Conservation (phyloP, 2,329 filamentous ascomycete genomes). For the Fusarium brevicatenulatum region DNA sequence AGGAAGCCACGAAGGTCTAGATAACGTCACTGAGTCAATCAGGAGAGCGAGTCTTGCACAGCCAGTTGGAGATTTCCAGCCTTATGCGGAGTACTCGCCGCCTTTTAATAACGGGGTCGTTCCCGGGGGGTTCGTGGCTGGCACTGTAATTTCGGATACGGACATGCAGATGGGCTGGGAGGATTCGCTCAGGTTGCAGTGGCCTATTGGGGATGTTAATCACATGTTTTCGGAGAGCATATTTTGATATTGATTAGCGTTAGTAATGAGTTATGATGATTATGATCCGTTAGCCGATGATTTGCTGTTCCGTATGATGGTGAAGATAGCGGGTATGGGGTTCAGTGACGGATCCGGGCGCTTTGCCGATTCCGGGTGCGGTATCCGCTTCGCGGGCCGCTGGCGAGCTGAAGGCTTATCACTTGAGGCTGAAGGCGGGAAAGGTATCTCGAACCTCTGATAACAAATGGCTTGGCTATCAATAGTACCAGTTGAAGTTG, state of each 20-base stretch:
- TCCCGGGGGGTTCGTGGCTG: not conserved
- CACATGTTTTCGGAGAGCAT: conserved; percentile 32
- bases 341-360: not conserved
- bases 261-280: not conserved
- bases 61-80: not conserved
- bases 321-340: not conserved
- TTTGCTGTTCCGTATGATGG: not conserved
- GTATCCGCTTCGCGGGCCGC: conserved; percentile 2
- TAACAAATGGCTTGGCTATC: not conserved
- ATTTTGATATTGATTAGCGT: not conserved
- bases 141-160: conserved; percentile 10
- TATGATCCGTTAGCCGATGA: not conserved
- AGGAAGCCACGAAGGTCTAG: conserved; percentile 8
- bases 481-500: not conserved
- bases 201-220: conserved; percentile 29
- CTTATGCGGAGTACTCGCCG: conserved; percentile 13
- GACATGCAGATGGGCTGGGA: conserved; percentile 30
- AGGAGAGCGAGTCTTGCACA: conserved; percentile 10
- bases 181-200: conserved; percentile 23
- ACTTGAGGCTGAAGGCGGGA: not conserved
- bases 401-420: not conserved
- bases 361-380: not conserved
- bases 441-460: not conserved
- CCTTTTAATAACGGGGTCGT: conserved; percentile 1
- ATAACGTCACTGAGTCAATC: conserved; percentile 15